Conservation (phyloP, 2,329 filamentous ascomycete species). For the Penicillium sp. region DNA sequence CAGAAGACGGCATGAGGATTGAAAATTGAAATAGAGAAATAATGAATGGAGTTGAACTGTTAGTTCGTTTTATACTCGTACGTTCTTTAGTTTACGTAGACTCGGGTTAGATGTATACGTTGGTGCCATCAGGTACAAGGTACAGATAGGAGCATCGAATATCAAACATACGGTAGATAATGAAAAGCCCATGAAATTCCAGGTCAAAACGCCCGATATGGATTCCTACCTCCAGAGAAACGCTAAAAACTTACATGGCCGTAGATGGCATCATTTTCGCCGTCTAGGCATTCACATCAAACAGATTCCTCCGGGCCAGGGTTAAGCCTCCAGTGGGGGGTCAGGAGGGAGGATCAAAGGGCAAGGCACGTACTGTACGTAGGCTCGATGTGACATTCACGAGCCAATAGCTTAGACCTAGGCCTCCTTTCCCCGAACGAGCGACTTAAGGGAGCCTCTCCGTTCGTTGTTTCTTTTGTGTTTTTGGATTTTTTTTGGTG, state of each 20-base stretch:
- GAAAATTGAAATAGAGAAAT: background rate
- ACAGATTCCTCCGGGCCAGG: background rate
- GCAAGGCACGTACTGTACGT: slow-evolving; percentile 20
- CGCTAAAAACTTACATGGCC: slow-evolving; percentile 20
- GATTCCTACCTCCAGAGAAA: slow-evolving; percentile 17
- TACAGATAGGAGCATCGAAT: background rate
- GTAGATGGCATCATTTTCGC: slow-evolving; percentile 10
- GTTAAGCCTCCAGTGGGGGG: slow-evolving; percentile 5
- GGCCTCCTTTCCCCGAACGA: background rate
- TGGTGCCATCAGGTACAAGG: background rate
- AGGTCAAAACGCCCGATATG: background rate
- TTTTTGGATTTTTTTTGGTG: background rate
- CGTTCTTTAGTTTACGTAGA: background rate
- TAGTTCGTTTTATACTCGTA: no score
- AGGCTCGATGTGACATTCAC: slow-evolving; percentile 9
- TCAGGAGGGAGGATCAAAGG: slow-evolving; percentile 10
- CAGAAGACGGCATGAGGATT: slow-evolving; percentile 27
- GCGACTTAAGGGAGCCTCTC: background rate
- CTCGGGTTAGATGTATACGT: background rate
- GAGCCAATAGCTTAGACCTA: slow-evolving; percentile 2
- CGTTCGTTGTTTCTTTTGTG: background rate
- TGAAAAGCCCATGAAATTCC: background rate
- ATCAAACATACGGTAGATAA: background rate
- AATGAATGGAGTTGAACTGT: background rate
- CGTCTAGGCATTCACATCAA: slow-evolving; percentile 2